Evolutionary conservation across 2,329 filamentous ascomycete species (phyloP).

Genomic region (Geosmithia flava): DNA sequence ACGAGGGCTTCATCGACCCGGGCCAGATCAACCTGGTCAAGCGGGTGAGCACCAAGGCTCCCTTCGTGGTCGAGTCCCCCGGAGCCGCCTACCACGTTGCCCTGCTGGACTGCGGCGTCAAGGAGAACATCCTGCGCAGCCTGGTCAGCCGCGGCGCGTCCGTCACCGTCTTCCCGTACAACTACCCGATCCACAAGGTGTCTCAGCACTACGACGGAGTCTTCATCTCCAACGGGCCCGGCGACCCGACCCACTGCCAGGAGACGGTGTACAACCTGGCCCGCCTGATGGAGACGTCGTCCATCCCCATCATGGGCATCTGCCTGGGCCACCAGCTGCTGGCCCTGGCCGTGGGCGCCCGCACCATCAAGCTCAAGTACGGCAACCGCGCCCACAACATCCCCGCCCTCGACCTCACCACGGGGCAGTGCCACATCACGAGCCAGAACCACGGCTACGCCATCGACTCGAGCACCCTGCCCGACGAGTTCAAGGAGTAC

Average conservation of each 20-base stretch:
- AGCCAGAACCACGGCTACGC: conserved; percentile 98
- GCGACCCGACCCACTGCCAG: conserved; percentile 94
- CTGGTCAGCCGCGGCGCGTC: conserved; percentile 84
- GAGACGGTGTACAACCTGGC: conserved; percentile 86
- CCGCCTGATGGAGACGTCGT: conserved; percentile 81
- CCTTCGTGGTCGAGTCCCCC: conserved; percentile 83
- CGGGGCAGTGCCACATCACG: conserved; percentile 95
- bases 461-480: conserved; percentile 73
- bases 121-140: conserved; percentile 98
- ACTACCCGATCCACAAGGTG: conserved; percentile 97
- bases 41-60: conserved; percentile 94
- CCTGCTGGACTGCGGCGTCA: conserved; percentile 94
- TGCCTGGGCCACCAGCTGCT: conserved; percentile 96
- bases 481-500: conserved; percentile 88
- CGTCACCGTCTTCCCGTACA: conserved; percentile 88
- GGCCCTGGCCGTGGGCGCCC: conserved; percentile 75
- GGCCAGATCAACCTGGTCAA: conserved; percentile 94
- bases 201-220: conserved; percentile 96
- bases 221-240: conserved; percentile 98
- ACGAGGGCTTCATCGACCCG: conserved; percentile 90
- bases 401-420: conserved; percentile 85
- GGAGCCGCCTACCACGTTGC: conserved; percentile 82
- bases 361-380: conserved; percentile 97
- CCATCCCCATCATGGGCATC: conserved; percentile 93
- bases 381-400: conserved; percentile 99